phyloP scores from a whole-genome alignment of 169 alveolate species.

The Plasmodium adleri region DNA sequence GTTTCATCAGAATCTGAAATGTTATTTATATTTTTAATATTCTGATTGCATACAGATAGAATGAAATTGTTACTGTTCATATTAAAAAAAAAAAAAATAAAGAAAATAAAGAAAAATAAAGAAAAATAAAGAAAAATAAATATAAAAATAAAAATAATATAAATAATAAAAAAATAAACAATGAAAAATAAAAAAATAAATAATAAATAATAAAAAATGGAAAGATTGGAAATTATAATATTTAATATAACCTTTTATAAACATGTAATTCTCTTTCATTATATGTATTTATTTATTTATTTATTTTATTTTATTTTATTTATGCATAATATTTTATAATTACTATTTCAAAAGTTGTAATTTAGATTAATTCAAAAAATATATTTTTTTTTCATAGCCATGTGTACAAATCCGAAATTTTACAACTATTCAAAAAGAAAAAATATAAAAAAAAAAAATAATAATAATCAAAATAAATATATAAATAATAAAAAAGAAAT shows the following conservation, averaged over 20 bases:
- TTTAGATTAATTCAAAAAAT: too few relatives aligned
- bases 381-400: too few relatives aligned
- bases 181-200: background rate
- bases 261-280: background rate
- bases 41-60: constrained; percentile 18
- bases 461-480: too few relatives aligned
- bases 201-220: background rate
- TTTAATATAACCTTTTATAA: background rate
- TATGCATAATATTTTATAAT: too few relatives aligned
- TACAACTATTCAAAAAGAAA: too few relatives aligned
- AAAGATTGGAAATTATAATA: background rate
- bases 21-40: background rate
- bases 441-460: too few relatives aligned
- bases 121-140: background rate
- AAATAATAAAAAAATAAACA: background rate
- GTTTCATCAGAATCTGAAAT: constrained; percentile 27
- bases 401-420: too few relatives aligned
- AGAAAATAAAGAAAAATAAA: background rate
- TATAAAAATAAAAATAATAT: background rate
- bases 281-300: too few relatives aligned
- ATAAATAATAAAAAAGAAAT: too few relatives aligned
- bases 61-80: constrained; percentile 3
- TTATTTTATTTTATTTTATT: too few relatives aligned
- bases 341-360: too few relatives aligned
- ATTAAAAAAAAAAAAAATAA: constrained; percentile 4